Evolutionary conservation across 2,329 filamentous ascomycete genomes (phyloP).

Genomic region (Aspergillus nomiae): DNA sequence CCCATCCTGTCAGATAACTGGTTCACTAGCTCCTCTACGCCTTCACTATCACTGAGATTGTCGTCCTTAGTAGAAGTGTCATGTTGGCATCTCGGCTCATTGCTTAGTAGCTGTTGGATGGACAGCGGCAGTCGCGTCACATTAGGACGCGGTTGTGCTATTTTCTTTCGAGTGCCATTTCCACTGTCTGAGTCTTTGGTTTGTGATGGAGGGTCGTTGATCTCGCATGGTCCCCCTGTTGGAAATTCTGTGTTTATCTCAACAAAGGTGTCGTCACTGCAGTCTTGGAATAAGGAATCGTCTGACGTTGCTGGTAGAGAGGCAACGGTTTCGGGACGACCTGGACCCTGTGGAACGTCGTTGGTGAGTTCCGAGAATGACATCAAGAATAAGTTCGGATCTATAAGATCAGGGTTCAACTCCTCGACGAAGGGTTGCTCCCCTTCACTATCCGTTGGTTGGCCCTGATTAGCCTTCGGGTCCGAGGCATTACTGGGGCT

Average conservation of each 20-base stretch:
- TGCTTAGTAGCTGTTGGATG: neutral
- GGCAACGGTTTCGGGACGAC: rapidly evolving
- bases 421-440: neutral
- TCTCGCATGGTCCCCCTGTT: neutral
- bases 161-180: neutral
- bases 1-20: neutral
- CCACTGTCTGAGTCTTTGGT: neutral
- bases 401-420: neutral
- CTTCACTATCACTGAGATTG: neutral
- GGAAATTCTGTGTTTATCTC: neutral
- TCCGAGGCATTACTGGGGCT: neutral
- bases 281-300: neutral
- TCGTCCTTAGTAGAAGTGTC: neutral
- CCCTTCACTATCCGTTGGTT: neutral
- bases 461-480: neutral
- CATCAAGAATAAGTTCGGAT: neutral
- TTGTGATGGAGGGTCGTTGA: neutral
- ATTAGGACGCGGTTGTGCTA: neutral
- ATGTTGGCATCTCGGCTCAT: neutral
- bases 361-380: neutral
- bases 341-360: neutral
- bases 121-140: neutral
- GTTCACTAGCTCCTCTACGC: neutral
- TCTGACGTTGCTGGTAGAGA: neutral
- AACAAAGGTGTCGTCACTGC: neutral